Percentiles rank a stretch among this genome's conserved stretches.
phyloP scores from a whole-genome alignment of 371 early-diverging fungal genomes.

The Saksenaea oblongispora region DNA sequence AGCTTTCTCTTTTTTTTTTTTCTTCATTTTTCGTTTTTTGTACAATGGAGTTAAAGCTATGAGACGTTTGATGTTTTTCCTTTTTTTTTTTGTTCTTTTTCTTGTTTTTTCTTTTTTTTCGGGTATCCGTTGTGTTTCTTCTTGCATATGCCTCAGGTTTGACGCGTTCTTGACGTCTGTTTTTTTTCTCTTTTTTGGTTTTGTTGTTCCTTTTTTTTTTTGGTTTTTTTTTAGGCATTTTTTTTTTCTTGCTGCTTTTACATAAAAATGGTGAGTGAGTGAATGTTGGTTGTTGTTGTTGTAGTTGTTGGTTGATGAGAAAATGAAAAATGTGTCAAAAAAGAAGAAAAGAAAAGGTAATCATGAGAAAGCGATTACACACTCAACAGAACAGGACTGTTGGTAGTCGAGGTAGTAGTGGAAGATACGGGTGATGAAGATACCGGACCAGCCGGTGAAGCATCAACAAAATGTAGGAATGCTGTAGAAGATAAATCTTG shows the following conservation, averaged over 20 bases:
- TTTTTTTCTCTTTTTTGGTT: not conserved
- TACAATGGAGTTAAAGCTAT: not conserved
- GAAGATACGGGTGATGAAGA: constrained; percentile 6
- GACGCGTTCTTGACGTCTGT: not conserved
- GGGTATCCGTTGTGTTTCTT: not conserved
- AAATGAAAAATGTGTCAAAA: constrained; percentile 8
- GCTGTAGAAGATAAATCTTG: constrained; percentile 7
- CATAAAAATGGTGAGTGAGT: not conserved
- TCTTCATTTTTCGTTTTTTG: not conserved
- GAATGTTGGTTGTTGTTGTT: not conserved
- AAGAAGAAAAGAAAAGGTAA: not conserved
- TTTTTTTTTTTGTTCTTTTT: not conserved
- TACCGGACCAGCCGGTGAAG: constrained; percentile 5
- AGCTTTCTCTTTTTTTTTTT: not conserved
- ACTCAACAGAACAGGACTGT: constrained; percentile 8
- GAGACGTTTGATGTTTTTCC: not conserved
- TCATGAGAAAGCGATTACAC: not conserved
- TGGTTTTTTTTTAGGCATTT: not conserved
- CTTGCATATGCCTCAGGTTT: not conserved
- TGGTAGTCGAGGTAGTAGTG: constrained; percentile 5
- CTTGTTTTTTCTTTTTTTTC: not conserved
- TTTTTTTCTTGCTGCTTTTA: not conserved
- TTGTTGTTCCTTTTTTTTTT: constrained; percentile 1
- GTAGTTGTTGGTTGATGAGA: constrained; percentile 5
- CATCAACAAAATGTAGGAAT: not conserved